Evolutionary conservation across 352 stramenopile genomes (phyloP), one percentile per base, ranked within the genome.

Genomic region (Globisporangium nunn): DNA sequence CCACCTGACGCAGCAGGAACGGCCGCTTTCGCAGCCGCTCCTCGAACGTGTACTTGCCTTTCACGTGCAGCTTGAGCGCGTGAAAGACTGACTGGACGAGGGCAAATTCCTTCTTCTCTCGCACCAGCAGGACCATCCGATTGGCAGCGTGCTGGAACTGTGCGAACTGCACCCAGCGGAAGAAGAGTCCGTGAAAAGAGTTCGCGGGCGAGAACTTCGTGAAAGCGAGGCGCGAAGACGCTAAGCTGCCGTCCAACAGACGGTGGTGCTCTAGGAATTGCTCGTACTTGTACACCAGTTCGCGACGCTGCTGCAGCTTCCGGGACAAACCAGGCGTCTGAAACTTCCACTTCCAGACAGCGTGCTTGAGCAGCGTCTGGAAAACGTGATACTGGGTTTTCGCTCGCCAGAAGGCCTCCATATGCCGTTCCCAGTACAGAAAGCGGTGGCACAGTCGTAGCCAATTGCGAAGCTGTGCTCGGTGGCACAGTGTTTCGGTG

Each of bases 101-200:
- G 61, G 66, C 72, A 10, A 86, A 54, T 15, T 71, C 50, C 3
- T 59, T 67, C 23, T 82, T 82, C 35, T 66, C 52, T 11, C 43
- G 64, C 31, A 50, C 33, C 15, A 78, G 39, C 35, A 49, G 40
- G 23, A 75, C 50, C 4, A 82, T 58, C 14, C 52, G 50, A 40
- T 44, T 51, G 1, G 50, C 58, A 12, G 67, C 68, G 56, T 55
- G 66, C 7, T 71, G 62, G 29, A 65, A 58, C 52, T 88, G 78
- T 7, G 78, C 68, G 37, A 68, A 79, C 49, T 88, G 75, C 6
- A 81, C 60, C 78, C 78, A 88, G 5, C 78, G 73, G 37, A 83
- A 64, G 54, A 88, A 83, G 3, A 74, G 53, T 0, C 71, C 71
- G 10, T 54, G 56, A 40, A 81, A 82, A 5, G 64, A 56, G 46